Conservation (phyloP, 163 green algal species). For the Smithsoniella earleae region DNA sequence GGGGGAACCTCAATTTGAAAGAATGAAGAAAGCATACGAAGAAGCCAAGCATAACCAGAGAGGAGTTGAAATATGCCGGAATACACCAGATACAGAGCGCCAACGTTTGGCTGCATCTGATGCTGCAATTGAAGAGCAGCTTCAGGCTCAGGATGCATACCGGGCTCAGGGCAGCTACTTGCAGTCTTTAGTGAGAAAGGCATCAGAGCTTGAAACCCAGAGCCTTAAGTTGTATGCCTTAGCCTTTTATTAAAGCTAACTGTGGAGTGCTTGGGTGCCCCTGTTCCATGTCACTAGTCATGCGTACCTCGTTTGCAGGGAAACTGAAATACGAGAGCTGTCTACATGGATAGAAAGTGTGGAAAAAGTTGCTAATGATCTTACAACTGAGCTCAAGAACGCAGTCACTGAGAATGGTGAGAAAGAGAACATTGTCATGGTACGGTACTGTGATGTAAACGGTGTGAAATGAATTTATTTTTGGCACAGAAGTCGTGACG, state of each 20-base stretch:
- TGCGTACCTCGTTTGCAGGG: no score
- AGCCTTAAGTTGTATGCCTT: not conserved
- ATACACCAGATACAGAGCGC: not conserved
- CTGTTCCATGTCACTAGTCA: no score
- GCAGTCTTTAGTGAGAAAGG: not conserved
- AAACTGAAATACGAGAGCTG: not conserved
- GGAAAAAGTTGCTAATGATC: not conserved
- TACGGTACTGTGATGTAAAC: no score
- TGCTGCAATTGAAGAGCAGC: constrained; percentile 23
- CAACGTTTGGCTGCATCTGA: constrained; percentile 13
- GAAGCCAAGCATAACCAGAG: constrained; percentile 16
- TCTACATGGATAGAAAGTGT: not conserved
- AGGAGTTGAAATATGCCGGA: not conserved
- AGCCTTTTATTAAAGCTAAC: no score
- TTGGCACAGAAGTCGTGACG: not conserved
- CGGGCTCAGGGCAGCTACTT: constrained; percentile 10
- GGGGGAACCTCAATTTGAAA: constrained; percentile 35
- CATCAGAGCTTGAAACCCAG: not conserved
- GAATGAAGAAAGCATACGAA: constrained; percentile 17
- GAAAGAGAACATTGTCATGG: no score
- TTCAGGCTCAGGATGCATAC: not conserved
- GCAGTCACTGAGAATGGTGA: no score
- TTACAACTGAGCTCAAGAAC: not conserved
- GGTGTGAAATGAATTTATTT: no score
- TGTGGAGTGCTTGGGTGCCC: no score